Evolutionary conservation across 2,329 filamentous ascomycete genomes (phyloP).

Genomic region (Nemania serpens): DNA sequence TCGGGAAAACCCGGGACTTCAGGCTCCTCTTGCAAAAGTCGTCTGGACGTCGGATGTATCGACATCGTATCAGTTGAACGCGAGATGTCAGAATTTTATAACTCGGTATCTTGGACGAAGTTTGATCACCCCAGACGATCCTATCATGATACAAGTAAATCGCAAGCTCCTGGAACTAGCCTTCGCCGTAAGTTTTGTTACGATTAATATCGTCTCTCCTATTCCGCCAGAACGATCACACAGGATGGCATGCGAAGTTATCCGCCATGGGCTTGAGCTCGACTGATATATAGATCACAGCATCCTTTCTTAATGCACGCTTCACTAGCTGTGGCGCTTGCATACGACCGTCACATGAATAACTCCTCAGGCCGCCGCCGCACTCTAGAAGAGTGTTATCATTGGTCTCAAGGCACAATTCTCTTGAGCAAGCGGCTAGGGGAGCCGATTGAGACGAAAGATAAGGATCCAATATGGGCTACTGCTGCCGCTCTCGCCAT

Average conservation of each 20-base stretch:
- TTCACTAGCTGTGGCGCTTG: conserved; percentile 47
- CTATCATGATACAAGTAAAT: conserved; percentile 46
- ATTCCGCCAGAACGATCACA: too few species aligned
- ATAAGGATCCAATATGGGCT: conserved; percentile 53
- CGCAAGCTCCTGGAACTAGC: conserved; percentile 44
- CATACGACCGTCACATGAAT: conserved; percentile 46
- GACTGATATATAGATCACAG: conserved; percentile 28
- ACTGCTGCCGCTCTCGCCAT: conserved; percentile 50
- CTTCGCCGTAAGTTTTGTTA: conserved; percentile 43
- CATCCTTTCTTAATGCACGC: conserved; percentile 54
- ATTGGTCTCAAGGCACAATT: conserved; percentile 48
- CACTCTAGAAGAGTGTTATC: conserved; percentile 48
- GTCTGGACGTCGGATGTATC: conserved; percentile 37
- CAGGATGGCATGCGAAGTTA: not conserved
- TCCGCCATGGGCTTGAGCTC: not conserved
- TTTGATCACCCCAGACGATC: conserved; percentile 45
- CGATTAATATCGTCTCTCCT: not conserved
- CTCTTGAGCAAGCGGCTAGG: conserved; percentile 47
- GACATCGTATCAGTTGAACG: conserved; percentile 43
- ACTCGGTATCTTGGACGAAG: conserved; percentile 46
- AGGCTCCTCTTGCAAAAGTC: conserved; percentile 33
- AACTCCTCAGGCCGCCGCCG: conserved; percentile 31
- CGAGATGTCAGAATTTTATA: conserved; percentile 49
- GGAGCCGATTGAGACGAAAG: conserved; percentile 41
- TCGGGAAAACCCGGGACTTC: conserved; percentile 30